Evolutionary conservation across 768 basidiomycete genomes (phyloP).

Genomic region (Mycena galopus): DNA sequence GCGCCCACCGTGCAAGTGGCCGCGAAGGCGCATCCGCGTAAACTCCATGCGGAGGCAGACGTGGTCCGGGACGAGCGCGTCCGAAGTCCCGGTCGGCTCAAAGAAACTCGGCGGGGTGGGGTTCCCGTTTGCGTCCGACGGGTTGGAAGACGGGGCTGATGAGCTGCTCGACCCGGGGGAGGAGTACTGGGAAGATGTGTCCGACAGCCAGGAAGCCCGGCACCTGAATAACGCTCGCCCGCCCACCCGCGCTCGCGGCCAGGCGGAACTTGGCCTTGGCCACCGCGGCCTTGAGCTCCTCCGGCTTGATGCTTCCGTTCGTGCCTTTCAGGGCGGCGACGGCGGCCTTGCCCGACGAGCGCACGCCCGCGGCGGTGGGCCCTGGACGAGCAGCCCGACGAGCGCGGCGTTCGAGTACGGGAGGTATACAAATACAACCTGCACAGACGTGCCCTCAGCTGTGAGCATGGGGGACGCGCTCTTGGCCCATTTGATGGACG

Average conservation of each 20-base stretch:
- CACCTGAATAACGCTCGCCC: constrained; percentile 73
- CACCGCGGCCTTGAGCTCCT: constrained; percentile 84
- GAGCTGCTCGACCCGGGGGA: neutral
- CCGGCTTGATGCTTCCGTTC: constrained; percentile 70
- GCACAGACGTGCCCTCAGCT: constrained; percentile 72
- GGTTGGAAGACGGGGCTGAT: neutral
- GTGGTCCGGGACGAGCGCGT: neutral
- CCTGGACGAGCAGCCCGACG: constrained; percentile 86
- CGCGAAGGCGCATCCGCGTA: constrained; percentile 4
- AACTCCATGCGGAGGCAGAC: constrained; percentile 11
- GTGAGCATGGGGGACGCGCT: constrained; percentile 74
- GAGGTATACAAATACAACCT: constrained; percentile 82
- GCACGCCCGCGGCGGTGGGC: constrained; percentile 72
- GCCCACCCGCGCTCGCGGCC: constrained; percentile 75
- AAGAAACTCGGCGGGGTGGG: neutral
- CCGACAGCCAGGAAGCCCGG: constrained; percentile 58
- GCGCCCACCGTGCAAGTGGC: neutral
- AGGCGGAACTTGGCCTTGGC: constrained; percentile 91
- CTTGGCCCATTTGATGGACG: constrained; percentile 90
- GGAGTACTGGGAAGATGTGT: neutral
- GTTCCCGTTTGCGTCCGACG: neutral
- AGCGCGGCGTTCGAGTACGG: constrained; percentile 94
- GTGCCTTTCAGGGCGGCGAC: constrained; percentile 76
- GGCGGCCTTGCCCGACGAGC: constrained; percentile 74
- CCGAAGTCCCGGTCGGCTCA: neutral